These are phyloP conservation scores for Thielaviopsis punctulata DNA, from an alignment of 2,329 filamentous ascomycete genomes.

Conservation along the genomic window DNA sequence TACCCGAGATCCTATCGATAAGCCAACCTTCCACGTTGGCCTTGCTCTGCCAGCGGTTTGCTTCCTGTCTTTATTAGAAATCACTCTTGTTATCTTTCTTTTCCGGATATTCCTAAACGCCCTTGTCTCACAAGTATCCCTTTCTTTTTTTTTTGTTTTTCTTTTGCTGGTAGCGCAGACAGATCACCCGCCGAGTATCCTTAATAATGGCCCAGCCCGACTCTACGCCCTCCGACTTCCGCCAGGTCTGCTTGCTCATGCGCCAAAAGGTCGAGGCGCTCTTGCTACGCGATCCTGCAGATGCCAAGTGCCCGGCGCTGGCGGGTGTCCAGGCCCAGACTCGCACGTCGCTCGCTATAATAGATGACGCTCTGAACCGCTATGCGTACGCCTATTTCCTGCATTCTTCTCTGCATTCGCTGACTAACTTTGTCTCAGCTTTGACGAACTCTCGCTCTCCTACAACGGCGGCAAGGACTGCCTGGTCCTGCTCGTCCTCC, in stretches of 20 bases:
- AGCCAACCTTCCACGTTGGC: not conserved
- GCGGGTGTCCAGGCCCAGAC: constrained; percentile 57
- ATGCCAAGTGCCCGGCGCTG: constrained; percentile 28
- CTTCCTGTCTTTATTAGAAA: no score
- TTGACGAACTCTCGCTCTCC: constrained; percentile 27
- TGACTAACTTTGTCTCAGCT: constrained; percentile 1
- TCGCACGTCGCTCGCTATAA: constrained; percentile 51
- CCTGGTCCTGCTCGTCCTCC: constrained; percentile 74
- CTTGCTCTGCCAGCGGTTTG: no score
- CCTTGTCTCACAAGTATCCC: not conserved
- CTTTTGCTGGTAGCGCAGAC: not conserved
- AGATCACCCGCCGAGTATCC: no score
- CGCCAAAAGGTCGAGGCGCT: constrained; percentile 47
- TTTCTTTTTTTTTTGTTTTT: not conserved
- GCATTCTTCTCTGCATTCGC: constrained; percentile 2
- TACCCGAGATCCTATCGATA: not conserved
- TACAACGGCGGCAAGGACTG: constrained; percentile 86
- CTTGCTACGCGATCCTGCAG: constrained; percentile 39
- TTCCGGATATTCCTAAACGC: not conserved
- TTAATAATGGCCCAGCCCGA: no score
- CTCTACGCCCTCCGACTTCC: constrained; percentile 15
- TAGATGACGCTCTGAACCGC: constrained; percentile 54
- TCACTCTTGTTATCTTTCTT: not conserved
- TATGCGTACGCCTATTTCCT: constrained; percentile 48
- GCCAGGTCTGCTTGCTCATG: constrained; percentile 33